These are phyloP conservation scores for Craspedostauros australis DNA, from an alignment of 108 stramenopile species.

Conservation along the genomic window DNA sequence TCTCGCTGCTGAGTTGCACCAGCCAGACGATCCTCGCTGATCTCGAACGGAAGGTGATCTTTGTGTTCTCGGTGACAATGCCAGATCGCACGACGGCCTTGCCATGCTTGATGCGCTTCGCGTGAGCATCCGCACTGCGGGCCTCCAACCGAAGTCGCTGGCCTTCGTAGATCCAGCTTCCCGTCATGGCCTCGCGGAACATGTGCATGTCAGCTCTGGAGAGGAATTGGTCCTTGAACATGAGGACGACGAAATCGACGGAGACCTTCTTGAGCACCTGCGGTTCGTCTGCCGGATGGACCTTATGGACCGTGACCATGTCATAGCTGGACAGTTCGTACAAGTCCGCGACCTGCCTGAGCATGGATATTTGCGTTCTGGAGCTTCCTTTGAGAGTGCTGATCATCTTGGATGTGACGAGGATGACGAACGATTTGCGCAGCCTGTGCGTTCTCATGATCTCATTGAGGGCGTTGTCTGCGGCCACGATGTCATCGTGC, in stretches of 20 bases:
- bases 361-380: conserved; percentile 71
- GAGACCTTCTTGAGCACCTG: conserved; percentile 54
- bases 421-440: conserved; percentile 63
- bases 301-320: conserved; percentile 75
- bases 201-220: conserved; percentile 76
- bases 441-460: conserved; percentile 57
- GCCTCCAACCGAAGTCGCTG: conserved; percentile 48
- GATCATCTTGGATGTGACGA: conserved; percentile 66
- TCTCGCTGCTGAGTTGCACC: conserved; percentile 93
- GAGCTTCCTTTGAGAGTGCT: conserved; percentile 69
- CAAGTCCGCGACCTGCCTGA: conserved; percentile 74
- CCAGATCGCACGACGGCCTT: conserved; percentile 56
- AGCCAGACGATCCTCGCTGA: conserved; percentile 94
- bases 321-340: conserved; percentile 76
- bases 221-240: conserved; percentile 90
- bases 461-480: not conserved
- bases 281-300: conserved; percentile 38
- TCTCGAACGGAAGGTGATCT: conserved; percentile 89
- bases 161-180: conserved; percentile 81
- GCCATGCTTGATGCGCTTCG: conserved; percentile 67
- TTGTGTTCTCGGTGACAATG: conserved; percentile 77
- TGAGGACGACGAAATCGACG: conserved; percentile 78
- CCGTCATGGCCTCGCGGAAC: conserved; percentile 61
- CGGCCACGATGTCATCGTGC: not conserved
- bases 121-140: conserved; percentile 55